These are phyloP conservation scores for Sclerotinia nivalis DNA, from an alignment of 2,329 filamentous ascomycete species.

Conservation along the genomic window DNA sequence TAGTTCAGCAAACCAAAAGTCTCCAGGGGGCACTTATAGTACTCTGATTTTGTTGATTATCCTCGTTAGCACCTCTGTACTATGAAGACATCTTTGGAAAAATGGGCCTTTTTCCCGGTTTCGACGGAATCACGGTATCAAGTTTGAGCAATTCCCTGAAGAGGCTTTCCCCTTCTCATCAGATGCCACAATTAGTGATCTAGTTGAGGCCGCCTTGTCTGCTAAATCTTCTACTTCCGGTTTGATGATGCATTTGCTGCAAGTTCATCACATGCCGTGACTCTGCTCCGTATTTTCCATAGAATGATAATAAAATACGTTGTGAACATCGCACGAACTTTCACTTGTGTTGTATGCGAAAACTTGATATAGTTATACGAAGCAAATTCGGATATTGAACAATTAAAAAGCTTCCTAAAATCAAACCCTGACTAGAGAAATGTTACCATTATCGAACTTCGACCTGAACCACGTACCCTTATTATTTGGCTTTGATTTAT, in stretches of 20 bases:
- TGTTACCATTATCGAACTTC: background rate
- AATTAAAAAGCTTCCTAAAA: background rate
- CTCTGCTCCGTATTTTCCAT: background rate
- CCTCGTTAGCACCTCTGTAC: no score
- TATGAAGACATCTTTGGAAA: background rate
- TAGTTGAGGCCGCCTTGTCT: background rate
- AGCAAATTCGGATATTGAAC: no score
- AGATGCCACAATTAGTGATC: background rate
- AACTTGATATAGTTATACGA: background rate
- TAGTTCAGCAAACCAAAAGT: no score
- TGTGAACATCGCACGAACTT: background rate
- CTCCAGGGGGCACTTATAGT: no score
- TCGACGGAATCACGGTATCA: no score
- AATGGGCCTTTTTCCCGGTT: background rate
- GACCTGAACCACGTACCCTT: background rate
- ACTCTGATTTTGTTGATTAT: no score
- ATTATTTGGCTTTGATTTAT: background rate
- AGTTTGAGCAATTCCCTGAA: no score
- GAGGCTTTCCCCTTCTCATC: background rate
- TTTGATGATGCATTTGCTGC: background rate
- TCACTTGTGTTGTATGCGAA: background rate
- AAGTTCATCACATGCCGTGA: background rate
- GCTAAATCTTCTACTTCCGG: background rate
- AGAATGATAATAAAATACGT: background rate
- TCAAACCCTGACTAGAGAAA: background rate